phyloP scores from a whole-genome alignment of 2,329 filamentous ascomycete genomes.

The Fonsecaea multimorphosa region DNA sequence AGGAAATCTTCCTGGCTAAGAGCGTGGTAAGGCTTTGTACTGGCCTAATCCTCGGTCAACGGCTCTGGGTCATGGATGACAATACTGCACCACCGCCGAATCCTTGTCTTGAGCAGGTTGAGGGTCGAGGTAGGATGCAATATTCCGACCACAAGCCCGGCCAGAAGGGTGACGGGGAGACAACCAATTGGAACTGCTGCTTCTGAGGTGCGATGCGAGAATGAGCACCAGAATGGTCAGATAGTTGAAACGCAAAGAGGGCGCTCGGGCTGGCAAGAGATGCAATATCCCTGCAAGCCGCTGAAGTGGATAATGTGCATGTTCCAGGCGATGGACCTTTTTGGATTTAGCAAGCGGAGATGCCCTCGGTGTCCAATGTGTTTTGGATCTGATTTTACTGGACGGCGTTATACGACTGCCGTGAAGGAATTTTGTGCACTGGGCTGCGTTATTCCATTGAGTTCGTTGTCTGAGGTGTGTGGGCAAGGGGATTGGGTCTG shows the following conservation, averaged over 20 bases:
- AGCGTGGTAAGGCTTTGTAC: neutral
- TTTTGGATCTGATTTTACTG: neutral
- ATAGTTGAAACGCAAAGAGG: slow-evolving; percentile 1
- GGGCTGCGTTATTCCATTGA: slow-evolving; percentile 3
- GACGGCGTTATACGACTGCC: slow-evolving; percentile 3
- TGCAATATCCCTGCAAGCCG: slow-evolving; percentile 21
- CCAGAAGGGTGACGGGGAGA: neutral
- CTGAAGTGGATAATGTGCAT: slow-evolving; percentile 20
- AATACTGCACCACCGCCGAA: neutral
- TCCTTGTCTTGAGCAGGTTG: neutral
- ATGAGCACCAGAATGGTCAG: slow-evolving; percentile 11
- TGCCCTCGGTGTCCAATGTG: slow-evolving; percentile 1
- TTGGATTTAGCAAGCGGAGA: slow-evolving; percentile 9
- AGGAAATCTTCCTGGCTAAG: neutral
- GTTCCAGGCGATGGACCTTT: neutral
- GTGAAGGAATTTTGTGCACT: slow-evolving; percentile 7
- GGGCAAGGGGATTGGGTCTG: slow-evolving; percentile 1
- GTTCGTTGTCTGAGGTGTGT: slow-evolving; percentile 12
- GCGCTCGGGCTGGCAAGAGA: slow-evolving; percentile 1
- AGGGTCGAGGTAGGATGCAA: neutral
- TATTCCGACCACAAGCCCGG: neutral
- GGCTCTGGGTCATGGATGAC: neutral
- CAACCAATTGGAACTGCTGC: neutral
- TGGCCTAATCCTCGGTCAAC: neutral
- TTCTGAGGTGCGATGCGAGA: neutral